Evolutionary conservation across 257 asterid genomes (phyloP).

Genomic region (Coffea eugenioides): DNA sequence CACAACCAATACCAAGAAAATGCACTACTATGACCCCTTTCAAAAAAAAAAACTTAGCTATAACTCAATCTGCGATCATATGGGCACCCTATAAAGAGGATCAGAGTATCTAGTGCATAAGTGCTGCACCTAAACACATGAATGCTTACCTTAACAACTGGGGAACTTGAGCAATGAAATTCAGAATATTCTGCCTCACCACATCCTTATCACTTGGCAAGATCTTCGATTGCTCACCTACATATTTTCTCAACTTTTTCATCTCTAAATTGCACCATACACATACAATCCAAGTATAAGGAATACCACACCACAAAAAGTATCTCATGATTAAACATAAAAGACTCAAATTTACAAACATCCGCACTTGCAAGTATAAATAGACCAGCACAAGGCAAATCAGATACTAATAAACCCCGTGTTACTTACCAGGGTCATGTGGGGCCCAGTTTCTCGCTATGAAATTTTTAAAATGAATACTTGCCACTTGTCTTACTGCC

Average conservation of each 20-base stretch:
- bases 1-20: not conserved
- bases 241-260: constrained; percentile 23
- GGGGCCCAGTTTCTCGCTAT: constrained; percentile 84
- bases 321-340: not conserved
- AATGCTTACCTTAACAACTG: constrained; percentile 70
- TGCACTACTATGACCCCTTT: not conserved
- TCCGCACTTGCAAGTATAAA: not conserved
- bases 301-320: not conserved
- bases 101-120: not conserved
- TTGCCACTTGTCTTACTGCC: constrained; percentile 94
- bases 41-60: too few species aligned
- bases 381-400: not conserved
- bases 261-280: not conserved
- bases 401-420: not conserved
- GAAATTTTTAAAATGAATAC: constrained; percentile 92
- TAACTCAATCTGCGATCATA: too few species aligned
- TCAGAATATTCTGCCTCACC: constrained; percentile 86
- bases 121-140: not conserved
- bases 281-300: not conserved
- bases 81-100: not conserved
- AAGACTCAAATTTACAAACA: not conserved
- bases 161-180: constrained; percentile 75
- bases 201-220: constrained; percentile 80
- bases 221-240: constrained; percentile 80
- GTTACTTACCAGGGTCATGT: constrained; percentile 61